Base-by-base conservation (phyloP, 192 early-diverging fungal genomes). In the Backusella mclennaniae region DNA sequence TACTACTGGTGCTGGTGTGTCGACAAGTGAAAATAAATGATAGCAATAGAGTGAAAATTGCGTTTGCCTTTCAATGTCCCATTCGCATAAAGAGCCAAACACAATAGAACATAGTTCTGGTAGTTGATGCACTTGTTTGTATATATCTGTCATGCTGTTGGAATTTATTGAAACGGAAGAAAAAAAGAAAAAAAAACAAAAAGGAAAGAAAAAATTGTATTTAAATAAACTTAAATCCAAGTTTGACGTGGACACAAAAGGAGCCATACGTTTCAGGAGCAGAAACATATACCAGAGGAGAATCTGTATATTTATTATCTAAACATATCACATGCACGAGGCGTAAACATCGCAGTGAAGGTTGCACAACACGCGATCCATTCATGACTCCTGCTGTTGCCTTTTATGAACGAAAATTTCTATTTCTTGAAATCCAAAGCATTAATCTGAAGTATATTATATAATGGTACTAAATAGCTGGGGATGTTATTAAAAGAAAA, bases 241-340 rank as follows among this genome's bases (percentile, higher is more conserved):
- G 56, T 59, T 59, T 59, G 56, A 63, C 56, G 56, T 63, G 56
- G 56, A 63, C 56, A 63, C 56, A 63, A 63, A 63, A 63, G 56
- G 56, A 63, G 56, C 56, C 56, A 26, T 7, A 63, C 23, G 56
- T 63, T 63, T 63, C 56, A 59, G 56, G 56, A 59, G 23, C 56
- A 59, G 56, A 59, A 59, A 59, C 56, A 59, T 23, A 23, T 59
- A 59, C 56, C 56, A 63, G 56, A 23, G 56, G 56, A 63, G 9
- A 63, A 49, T 49, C 46, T 49, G 46, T 63, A 63, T 63, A 63
- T 63, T 63, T 63, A 63, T 63, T 63, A 63, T 63, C 6, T 63
- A 23, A 23, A 63, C 56, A 29, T 63, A 63, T 63, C 56, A 63
- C 56, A 63, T 63, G 56, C 56, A 63, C 26, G 26, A 23, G 56